Evolutionary conservation across 139 green algal species (phyloP), one percentile per base, ranked within the genome.

Genomic region (Auxenochlorella protothecoides): DNA sequence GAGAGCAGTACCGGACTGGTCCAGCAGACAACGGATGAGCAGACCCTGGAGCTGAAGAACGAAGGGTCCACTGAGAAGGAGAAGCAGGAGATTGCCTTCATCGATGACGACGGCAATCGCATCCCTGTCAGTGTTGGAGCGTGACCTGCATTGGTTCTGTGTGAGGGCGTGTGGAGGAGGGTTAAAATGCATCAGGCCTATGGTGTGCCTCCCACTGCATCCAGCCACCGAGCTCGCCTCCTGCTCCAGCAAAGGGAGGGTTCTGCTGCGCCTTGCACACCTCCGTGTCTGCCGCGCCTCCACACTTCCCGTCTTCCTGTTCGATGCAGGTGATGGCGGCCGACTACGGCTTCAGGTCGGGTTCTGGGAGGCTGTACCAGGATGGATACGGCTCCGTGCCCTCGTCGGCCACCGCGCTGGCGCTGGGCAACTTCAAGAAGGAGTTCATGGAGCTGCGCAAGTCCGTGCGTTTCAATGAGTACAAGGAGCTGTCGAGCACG

Each of bases 291-390:
- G 14, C 27, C 2, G 63, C 15, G 63, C 63, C 63, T 67, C 27
- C 27, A 44, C 27, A 44, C 27, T 0, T 2, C 27, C 27, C 27
- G 27, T 44, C 27, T 0, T 44, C 27, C 27, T 44, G 27, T 44
- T 44, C 27, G 27, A 44, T 44, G 63, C 63, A 67, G 77, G 82
- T 90, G 5, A 88, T 94, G 82, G 88, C 86, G 66, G 88, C 84
- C 60, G 89, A 95, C 70, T 95, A 94, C 63, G 90, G 91, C 65
- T 96, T 96, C 81, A 80, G 91, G 13, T 88, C 86, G 3, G 90
- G 90, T n/a, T 65, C 82, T 27, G 86, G 85, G 9, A 74, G 90
- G 8, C 75, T 96, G 62, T 96, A 96, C 71, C 80, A 93, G 64
- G 83, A 88, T 13, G 75, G 81, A n/a, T 91, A 92, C 59, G 91